Evolutionary conservation across 371 early-diverging fungal species (phyloP), one percentile per base, ranked within the genome.

Genomic region (Smittium culicis): DNA sequence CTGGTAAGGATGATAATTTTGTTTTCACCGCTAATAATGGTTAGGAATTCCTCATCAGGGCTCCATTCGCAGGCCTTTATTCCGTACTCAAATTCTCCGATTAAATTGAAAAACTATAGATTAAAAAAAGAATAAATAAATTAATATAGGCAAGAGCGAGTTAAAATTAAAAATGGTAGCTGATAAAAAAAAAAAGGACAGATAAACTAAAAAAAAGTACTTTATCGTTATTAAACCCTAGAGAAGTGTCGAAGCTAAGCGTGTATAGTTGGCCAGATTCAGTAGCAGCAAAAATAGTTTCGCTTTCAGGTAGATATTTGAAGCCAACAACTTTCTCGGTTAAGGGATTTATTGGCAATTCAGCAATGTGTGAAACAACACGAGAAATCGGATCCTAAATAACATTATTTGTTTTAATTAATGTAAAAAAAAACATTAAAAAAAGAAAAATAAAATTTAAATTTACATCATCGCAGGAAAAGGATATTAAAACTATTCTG

Each of bases 1-100:
- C 87, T 87, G 20, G 93, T 94, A 94, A 97, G 93, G 67, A 88
- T 83, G 68, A 95, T 68, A 32, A 94, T 79, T 34, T 86, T 88
- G 27, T 84, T 86, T 54, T 80, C 81, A 29, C 88, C 90, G 1
- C 92, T 91, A 0, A 92, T 85, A 67, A 94, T 73, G 14, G 87
- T 80, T 65, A 94, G 81, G 1, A 93, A 68, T 72, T 95, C 95
- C 65, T 88, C 86, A 73, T 96, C 97, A 11, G 95, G 95, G 78
- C 92, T 91, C 95, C 94, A 95, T 35, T 77, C 79, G 81, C 88
- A 83, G 61, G 86, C 82, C 29, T 78, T 70, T 58, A 96, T 87
- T 11, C 94, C 93, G 5, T 83, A 77, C 64, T 88, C 90, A n/a
- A 92, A 84, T 20, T 80, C 76, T 33, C 92, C 92, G n/a, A 92